Base-by-base conservation (phyloP, 345 rosid species). In the Citrus unshiu region DNA sequence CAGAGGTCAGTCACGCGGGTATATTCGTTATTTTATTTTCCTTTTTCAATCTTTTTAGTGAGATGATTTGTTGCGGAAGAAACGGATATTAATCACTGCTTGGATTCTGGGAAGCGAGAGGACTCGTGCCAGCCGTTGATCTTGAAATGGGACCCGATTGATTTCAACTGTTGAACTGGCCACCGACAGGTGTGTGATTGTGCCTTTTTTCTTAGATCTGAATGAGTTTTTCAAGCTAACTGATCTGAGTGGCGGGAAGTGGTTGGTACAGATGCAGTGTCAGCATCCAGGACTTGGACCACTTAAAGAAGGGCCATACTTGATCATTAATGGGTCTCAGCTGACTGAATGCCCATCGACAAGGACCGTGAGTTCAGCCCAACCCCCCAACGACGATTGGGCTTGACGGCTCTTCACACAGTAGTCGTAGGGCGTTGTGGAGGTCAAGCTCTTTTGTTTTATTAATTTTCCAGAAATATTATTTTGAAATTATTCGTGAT, bases 1-100 rank as follows among this genome's bases (percentile, higher is more conserved):
- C 79, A 64, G 30, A 13, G 27, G 37, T 27, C 58, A 62, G 71
- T 74, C 66, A 71, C 59, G 82, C 85, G 54, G 80, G 74, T 40
- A 39, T 27, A 43, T 14, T 78, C 35, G 56, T 46, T 46, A 35
- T 14, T 24, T 67, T 70, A 9, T 80, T 29, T 6, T 32, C 22
- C 65, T 7, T 14, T n/a, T 57, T 5, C 7, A 2, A 1, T 19
- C 24, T n/a, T 34, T 13, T 25, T 1, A 16, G 43, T 32, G 7
- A 1, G 43, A 37, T 25, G 67, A 68, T 49, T 32, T 32, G 61
- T 21, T 61, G 12, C 5, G 25, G 56, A 39, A 51, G 54, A 4
- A 68, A 43, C 54, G 65, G 43, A 22, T 80, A 4, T 75, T 74
- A 4, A 69, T 60, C 19, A 66, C 60, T 9, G 49, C 40, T 29